Evolutionary conservation across 768 basidiomycete species (phyloP), one percentile per base, ranked within the genome.

Genomic region (Clavaria fumosa): DNA sequence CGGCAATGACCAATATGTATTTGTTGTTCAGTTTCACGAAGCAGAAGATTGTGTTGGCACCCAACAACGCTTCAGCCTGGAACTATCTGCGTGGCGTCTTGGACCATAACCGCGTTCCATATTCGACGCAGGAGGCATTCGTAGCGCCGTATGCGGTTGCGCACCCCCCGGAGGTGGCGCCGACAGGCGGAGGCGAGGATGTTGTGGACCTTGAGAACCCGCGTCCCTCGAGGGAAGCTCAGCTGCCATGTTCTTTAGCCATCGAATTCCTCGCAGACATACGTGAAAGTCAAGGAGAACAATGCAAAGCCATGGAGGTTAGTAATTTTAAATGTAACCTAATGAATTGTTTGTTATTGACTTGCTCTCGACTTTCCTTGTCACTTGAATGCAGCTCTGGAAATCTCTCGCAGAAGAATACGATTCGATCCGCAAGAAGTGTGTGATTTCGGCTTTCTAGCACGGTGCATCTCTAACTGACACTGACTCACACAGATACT

Each of bases 31-130:
- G 85, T 10, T 95, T 75, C 48, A 68, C 71, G n/a, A 84, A 91
- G 56, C 64, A 76, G 47, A 78, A 77, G 50, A 83, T 97, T 36
- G 71, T 81, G 14, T 59, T 79, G 7, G 85, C 84, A 3, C 89
- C 95, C 5, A 91, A 90, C 55, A 99, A 99, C 47, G 70, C 78
- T 0, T 93, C 90, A 0, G 83, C 88, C 1, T 99, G 95, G 95
- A 95, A 95, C 55, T 99, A 95, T 56, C 69, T 97, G 7, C 74
- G 93, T 43, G 95, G 84, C 5, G 52, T 81, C n/a, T 67, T 93
- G 15, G 69, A 78, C 23, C 61, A 69, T 47, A 69, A 70, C 37
- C 53, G 63, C 9, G 64, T 66, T 11, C 73, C 84, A 0, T 75
- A 76, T 48, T 59, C 71, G 1, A 55, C 54, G 4, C 52, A 81